phyloP scores from a whole-genome alignment of 768 basidiomycete species.

The Suillus fuscotomentosus region DNA sequence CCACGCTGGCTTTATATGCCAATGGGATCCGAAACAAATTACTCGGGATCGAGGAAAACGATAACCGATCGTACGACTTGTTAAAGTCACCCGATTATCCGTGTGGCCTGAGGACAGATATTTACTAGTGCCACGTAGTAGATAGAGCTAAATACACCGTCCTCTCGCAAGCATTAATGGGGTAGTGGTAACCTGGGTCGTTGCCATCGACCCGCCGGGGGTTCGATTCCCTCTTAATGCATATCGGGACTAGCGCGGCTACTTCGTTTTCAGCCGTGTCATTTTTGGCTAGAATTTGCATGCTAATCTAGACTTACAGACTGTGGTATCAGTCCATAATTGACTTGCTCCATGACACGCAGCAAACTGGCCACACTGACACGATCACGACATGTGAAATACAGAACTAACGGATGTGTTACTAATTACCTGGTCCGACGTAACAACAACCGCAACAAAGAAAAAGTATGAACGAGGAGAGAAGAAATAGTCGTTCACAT shows the following conservation, averaged over 20 bases:
- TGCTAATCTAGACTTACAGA: no score
- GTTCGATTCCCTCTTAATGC: constrained; percentile 81
- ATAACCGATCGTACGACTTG: constrained; percentile 2
- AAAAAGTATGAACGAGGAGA: constrained; percentile 11
- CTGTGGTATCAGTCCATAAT: no score
- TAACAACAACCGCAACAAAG: constrained; percentile 4
- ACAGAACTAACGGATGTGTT: neutral
- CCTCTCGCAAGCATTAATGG: constrained; percentile 21
- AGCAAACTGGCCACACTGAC: neutral
- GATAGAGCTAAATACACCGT: neutral
- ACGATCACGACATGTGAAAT: neutral
- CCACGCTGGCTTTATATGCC: constrained; percentile 15
- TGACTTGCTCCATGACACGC: neutral
- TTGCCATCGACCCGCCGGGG: constrained; percentile 64
- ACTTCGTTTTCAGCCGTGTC: no score
- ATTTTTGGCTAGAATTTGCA: neutral
- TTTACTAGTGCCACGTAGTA: neutral
- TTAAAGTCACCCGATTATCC: neutral
- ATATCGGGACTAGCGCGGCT: no score
- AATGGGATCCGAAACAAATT: neutral
- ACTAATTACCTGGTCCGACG: neutral
- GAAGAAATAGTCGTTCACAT: constrained; percentile 47
- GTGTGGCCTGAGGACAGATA: neutral
- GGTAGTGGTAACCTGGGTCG: constrained; percentile 35
- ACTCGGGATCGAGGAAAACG: neutral